Evolutionary conservation across 768 basidiomycete species (phyloP).

Genomic region (Hemileccinum impolitum): DNA sequence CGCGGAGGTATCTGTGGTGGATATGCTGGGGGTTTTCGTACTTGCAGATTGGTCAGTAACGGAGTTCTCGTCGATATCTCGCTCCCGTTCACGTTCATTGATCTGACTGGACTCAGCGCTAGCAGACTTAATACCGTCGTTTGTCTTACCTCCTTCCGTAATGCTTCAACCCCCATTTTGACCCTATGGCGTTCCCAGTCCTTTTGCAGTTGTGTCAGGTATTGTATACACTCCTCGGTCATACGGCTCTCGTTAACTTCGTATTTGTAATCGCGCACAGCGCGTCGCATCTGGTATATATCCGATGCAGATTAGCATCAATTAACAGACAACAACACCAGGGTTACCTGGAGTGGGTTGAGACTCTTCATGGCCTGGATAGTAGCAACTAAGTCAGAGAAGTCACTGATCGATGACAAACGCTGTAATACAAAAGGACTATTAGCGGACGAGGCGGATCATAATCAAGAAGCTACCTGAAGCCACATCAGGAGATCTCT

Average conservation of each 20-base stretch:
- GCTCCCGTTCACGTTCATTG: conserved; percentile 54
- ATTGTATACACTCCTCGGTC: conserved; percentile 94
- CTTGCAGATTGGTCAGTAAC: conserved; percentile 39
- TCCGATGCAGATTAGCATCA: not conserved
- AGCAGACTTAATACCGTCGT: not conserved
- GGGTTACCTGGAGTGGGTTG: conserved; percentile 83
- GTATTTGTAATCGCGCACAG: conserved; percentile 89
- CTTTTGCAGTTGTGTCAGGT: conserved; percentile 91
- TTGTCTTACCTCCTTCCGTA: conserved; percentile 70
- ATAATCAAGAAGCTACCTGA: conserved; percentile 47
- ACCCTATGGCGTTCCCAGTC: conserved; percentile 95
- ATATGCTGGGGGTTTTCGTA: conserved; percentile 28
- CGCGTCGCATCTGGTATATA: conserved; percentile 74
- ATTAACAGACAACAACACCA: not conserved
- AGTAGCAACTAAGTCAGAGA: conserved; percentile 83
- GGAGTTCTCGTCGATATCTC: conserved; percentile 28
- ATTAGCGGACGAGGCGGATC: conserved; percentile 1
- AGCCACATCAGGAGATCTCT: conserved; percentile 84
- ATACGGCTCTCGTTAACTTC: conserved; percentile 91
- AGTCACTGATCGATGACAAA: conserved; percentile 82
- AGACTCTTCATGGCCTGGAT: conserved; percentile 84
- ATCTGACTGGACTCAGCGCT: conserved; percentile 42
- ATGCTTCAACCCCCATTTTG: conserved; percentile 79
- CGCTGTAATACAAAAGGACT: conserved; percentile 43
- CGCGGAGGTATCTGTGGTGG: conserved; percentile 33